A percentile compares a stretch with the other conserved stretches of the same genome.
phyloP scores from a whole-genome alignment of 306 rosid genomes.

The Prunus mira region DNA sequence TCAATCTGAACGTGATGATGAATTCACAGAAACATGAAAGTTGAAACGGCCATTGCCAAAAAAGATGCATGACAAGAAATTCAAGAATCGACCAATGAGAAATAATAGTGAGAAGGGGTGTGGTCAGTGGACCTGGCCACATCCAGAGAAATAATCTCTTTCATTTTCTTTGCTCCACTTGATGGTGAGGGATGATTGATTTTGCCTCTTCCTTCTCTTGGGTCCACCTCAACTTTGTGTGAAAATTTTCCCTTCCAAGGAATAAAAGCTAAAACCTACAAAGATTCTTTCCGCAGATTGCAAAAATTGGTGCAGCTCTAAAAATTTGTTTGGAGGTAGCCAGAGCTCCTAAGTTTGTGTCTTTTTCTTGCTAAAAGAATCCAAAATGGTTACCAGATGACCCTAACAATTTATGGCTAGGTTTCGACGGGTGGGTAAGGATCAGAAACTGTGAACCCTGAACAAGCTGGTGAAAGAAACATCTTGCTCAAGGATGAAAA shows the following conservation, averaged over 20 bases:
- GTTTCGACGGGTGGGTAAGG: not conserved
- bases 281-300: constrained; percentile 22
- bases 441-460: not conserved
- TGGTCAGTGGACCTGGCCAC: constrained; percentile 37
- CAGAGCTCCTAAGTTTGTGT: constrained; percentile 28
- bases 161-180: constrained; percentile 60
- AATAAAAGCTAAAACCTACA: constrained; percentile 7
- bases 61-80: too few relatives aligned
- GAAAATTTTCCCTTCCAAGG: constrained; percentile 14
- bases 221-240: constrained; percentile 39
- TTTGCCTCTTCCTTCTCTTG: constrained; percentile 46
- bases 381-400: not conserved
- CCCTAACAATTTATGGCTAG: not conserved
- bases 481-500: too few relatives aligned
- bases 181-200: constrained; percentile 51
- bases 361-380: constrained; percentile 11
- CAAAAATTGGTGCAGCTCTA: not conserved
- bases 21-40: too few relatives aligned
- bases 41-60: too few relatives aligned
- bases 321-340: constrained; percentile 11
- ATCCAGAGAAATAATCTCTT: constrained; percentile 53
- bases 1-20: too few relatives aligned
- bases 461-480: not conserved
- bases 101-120: constrained; percentile 28
- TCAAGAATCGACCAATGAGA: too few relatives aligned